phyloP scores from a whole-genome alignment of 805 yeast genomes.

The Debaryomyces prosopidis region DNA sequence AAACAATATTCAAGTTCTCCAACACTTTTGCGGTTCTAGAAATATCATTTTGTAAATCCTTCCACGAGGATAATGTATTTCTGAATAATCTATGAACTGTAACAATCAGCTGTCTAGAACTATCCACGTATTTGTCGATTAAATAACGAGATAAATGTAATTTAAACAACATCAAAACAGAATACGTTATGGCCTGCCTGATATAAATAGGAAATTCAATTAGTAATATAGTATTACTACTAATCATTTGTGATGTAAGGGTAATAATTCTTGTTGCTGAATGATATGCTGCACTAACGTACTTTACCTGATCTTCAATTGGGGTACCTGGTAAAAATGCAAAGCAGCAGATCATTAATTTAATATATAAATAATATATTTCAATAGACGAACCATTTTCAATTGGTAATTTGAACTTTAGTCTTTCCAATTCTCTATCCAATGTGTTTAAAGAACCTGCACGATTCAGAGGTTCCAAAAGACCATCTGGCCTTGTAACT shows the following conservation, averaged over 20 bases:
- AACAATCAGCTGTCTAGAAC: conserved; percentile 90
- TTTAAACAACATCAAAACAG: conserved; percentile 77
- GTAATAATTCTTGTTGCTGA: conserved; percentile 83
- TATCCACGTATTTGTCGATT: conserved; percentile 73
- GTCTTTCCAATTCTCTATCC: conserved; percentile 73
- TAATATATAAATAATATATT: conserved; percentile 74
- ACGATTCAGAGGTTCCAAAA: conserved; percentile 79
- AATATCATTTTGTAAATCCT: conserved; percentile 84
- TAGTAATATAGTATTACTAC: conserved; percentile 57
- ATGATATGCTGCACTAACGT: conserved; percentile 77
- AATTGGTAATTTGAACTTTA: conserved; percentile 65
- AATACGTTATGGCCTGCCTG: conserved; percentile 81
- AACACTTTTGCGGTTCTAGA: conserved; percentile 88
- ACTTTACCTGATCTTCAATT: conserved; percentile 79
- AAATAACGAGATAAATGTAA: conserved; percentile 77
- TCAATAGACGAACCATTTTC: conserved; percentile 69
- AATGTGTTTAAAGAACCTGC: conserved; percentile 77
- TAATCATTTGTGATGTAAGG: conserved; percentile 64
- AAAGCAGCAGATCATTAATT: conserved; percentile 80
- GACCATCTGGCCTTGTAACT: conserved; percentile 83
- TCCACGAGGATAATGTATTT: conserved; percentile 90
- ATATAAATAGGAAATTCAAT: conserved; percentile 85
- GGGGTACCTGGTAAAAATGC: conserved; percentile 92
- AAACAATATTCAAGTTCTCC: conserved; percentile 83
- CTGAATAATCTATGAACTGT: conserved; percentile 87